Evolutionary conservation across 2,329 filamentous ascomycete species (phyloP).

Genomic region (Ophiognomonia clavigignenti-juglandacearum): DNA sequence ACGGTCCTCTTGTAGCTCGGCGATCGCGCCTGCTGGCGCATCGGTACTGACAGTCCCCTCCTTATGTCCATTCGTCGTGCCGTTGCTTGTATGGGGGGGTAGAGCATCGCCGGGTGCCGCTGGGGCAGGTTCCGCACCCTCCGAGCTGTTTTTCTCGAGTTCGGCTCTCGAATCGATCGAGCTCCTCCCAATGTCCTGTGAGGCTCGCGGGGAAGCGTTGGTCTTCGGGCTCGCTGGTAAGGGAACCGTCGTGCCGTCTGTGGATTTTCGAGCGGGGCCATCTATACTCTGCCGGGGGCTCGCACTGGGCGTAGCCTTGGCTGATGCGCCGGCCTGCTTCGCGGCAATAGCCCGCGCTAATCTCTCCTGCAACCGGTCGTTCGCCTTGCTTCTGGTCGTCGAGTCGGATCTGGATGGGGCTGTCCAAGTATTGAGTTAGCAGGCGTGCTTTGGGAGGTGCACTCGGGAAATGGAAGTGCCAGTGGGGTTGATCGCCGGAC

Average conservation of each 20-base stretch:
- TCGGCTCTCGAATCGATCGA: conserved; percentile 8
- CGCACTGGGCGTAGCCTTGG: conserved; percentile 35
- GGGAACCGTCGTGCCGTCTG: conserved; percentile 20
- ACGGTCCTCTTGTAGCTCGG: conserved; percentile 34
- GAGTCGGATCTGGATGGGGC: conserved; percentile 60
- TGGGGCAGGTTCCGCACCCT: neutral
- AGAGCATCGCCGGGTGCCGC: conserved; percentile 3
- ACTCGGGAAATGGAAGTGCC: no score
- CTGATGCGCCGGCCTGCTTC: conserved; percentile 45
- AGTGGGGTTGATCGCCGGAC: neutral
- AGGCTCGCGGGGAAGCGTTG: conserved; percentile 20
- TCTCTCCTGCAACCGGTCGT: conserved; percentile 83
- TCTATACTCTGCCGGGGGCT: conserved; percentile 40
- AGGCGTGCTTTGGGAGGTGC: neutral
- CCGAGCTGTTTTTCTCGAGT: neutral
- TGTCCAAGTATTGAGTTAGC: conserved; percentile 18
- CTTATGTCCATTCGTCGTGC: neutral
- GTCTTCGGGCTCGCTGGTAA: conserved; percentile 4
- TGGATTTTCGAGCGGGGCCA: conserved; percentile 25
- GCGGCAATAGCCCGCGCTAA: conserved; percentile 82
- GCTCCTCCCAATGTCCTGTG: conserved; percentile 20
- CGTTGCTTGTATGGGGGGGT: conserved; percentile 1
- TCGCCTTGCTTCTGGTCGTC: conserved; percentile 49
- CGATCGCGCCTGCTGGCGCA: conserved; percentile 9
- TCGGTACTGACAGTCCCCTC: neutral